phyloP scores from a whole-genome alignment of 129 eudicot genomes.

The Gnaphalium uliginosum region DNA sequence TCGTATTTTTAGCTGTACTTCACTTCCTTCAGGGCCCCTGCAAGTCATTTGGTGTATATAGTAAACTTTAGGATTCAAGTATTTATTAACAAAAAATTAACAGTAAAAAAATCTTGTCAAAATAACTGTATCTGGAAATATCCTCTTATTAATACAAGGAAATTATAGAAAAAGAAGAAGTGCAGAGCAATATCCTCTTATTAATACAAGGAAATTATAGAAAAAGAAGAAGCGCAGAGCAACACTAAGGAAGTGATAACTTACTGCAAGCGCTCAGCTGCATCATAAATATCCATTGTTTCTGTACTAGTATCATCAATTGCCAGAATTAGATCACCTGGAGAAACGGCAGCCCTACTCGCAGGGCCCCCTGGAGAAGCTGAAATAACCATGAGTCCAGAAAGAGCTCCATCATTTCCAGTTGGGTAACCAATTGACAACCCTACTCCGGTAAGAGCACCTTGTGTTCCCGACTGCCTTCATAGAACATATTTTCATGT shows the following conservation, averaged over 20 bases:
- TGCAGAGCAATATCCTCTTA: not conserved
- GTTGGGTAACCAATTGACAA: slow-evolving; percentile 90
- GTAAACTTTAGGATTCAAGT: slow-evolving; percentile 26
- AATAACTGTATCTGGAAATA: not conserved
- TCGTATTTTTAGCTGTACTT: slow-evolving; percentile 59
- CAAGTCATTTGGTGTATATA: slow-evolving; percentile 27
- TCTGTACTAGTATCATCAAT: slow-evolving; percentile 74
- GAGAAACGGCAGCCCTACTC: slow-evolving; percentile 63
- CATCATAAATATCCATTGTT: slow-evolving; percentile 91
- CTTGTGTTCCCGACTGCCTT: slow-evolving; percentile 99
- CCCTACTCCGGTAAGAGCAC: slow-evolving; percentile 90
- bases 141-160: not conserved
- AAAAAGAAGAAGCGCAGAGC: not conserved
- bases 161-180: not conserved
- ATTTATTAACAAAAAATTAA: not conserved
- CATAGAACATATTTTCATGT: slow-evolving; percentile 46
- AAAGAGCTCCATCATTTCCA: slow-evolving; percentile 53
- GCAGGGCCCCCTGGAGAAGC: slow-evolving; percentile 99
- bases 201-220: not conserved
- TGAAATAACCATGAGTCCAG: slow-evolving; percentile 89
- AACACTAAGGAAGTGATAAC: slow-evolving; percentile 14
- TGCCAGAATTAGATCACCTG: slow-evolving; percentile 81
- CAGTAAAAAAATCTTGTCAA: slow-evolving; percentile 7
- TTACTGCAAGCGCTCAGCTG: slow-evolving; percentile 95
- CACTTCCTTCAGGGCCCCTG: slow-evolving; percentile 96